phyloP scores from a whole-genome alignment of 2,329 filamentous ascomycete genomes.

The Grosmannia clavigera region DNA sequence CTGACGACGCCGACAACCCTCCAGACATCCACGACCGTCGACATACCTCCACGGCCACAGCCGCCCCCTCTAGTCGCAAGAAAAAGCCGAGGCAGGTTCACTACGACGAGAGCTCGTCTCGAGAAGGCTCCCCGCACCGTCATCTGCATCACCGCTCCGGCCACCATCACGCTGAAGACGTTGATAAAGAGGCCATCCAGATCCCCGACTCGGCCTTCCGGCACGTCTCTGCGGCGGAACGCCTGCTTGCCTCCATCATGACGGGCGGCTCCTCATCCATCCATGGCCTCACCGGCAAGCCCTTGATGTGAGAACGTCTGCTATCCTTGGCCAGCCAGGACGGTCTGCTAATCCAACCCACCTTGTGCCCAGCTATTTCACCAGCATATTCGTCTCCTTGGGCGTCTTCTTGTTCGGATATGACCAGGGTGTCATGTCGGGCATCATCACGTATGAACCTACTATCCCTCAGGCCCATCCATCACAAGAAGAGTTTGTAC shows the following conservation, averaged over 20 bases:
- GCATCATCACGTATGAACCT: slow-evolving; percentile 48
- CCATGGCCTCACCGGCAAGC: slow-evolving; percentile 90
- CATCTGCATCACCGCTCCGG: slow-evolving; percentile 14
- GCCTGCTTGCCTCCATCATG: slow-evolving; percentile 74
- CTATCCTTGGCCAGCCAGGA: background rate
- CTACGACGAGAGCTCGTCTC: slow-evolving; percentile 38
- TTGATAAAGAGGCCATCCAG: slow-evolving; percentile 66
- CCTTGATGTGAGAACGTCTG: slow-evolving; percentile 54
- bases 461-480: slow-evolving; percentile 3
- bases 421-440: slow-evolving; percentile 83
- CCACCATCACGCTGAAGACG: slow-evolving; percentile 26
- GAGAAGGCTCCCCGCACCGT: slow-evolving; percentile 33
- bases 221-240: slow-evolving; percentile 53
- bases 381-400: slow-evolving; percentile 77
- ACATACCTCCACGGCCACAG: slow-evolving; percentile 26
- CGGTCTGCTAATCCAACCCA: slow-evolving; percentile 10
- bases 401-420: slow-evolving; percentile 85
- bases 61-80: slow-evolving; percentile 15
- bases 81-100: slow-evolving; percentile 53
- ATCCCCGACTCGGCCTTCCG: slow-evolving; percentile 58
- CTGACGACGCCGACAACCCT: slow-evolving; percentile 55
- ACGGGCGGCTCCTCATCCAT: slow-evolving; percentile 63
- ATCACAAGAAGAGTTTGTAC: background rate
- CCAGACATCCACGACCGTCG: slow-evolving; percentile 54
- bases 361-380: slow-evolving; percentile 60